Evolutionary conservation across 2,329 filamentous ascomycete species (phyloP), one percentile per base, ranked within the genome.

Genomic region (Pezicula neosporulosa): DNA sequence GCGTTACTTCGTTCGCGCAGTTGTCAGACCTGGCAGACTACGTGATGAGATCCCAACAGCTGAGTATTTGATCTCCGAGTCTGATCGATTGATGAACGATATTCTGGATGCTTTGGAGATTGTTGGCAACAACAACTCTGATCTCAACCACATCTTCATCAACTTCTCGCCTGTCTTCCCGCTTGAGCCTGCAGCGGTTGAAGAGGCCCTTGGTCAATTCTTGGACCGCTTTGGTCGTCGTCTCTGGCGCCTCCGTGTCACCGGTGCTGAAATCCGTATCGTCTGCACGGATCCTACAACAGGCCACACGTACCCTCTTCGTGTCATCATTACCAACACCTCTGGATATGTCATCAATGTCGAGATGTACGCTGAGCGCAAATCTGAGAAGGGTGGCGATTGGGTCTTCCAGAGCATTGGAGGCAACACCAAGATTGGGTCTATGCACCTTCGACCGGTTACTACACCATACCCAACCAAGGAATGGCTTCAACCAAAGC

Each of bases 131-230:
- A 97, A 97, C 77, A 95, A 96, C 77, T 96, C 94, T 47, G 94
- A 99, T 78, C 81, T 99, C 68, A 99, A 99, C 80, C 94, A 99
- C 76, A 94, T 99, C 80, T 99, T 99, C 78, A 94, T 99, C 80
- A 97, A 99, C 82, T 99, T 99, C 77, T 94, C 90, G 0, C 90
- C 92, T 9, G 89, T 97, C 53, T 97, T 99, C 85, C 90, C 91
- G 68, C 83, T 99, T 45, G 80, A 90, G 65, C 92, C 94, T 3
- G 76, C 83, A 53, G 90, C 97, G 74, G 90, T 99, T 15, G 91
- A 97, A 74, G 83, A 95, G 71, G 93, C 90, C 28, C 83, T 99
- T 21, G 90, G 88, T 66, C 92, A 92, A 50, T 99, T 99, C 84
- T 77, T 99, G 61, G 94, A 97, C 66, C 90, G 94, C 57, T 99